phyloP scores from a whole-genome alignment of 176 grass and related monocot species.

The Aechmea fasciata region DNA sequence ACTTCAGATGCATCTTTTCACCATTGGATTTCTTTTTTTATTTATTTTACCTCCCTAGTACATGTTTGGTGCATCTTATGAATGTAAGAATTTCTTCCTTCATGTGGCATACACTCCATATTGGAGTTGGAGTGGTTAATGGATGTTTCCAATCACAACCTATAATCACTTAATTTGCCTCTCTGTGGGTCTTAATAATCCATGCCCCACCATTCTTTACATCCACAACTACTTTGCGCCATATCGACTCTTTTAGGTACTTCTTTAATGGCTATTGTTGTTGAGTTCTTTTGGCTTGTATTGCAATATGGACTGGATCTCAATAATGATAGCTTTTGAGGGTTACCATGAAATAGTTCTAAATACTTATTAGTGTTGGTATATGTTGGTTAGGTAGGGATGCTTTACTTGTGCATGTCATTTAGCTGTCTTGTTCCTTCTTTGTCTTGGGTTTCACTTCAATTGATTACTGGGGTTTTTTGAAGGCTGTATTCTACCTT shows the following conservation, averaged over 20 bases:
- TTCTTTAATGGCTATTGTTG: constrained; percentile 1
- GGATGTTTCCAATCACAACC: background rate
- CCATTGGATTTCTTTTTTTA: background rate
- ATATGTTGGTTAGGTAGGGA: background rate
- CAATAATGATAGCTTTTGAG: background rate
- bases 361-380: background rate
- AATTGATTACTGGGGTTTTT: background rate
- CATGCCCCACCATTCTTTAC: constrained; percentile 7
- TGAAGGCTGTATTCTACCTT: background rate
- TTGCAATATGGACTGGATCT: background rate
- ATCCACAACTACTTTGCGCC: constrained; percentile 2
- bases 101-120: background rate
- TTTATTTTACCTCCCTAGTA: background rate
- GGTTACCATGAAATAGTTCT: background rate
- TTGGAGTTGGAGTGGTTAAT: background rate
- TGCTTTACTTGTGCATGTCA: background rate
- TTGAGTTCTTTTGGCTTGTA: background rate
- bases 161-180: constrained; percentile 1
- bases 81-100: background rate
- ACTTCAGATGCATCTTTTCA: background rate
- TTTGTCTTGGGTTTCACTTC: background rate
- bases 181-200: background rate
- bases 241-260: background rate
- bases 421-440: background rate
- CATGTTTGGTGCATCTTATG: background rate